Evolutionary conservation across 495 filamentous ascomycete species (phyloP).

Genomic region (Neurospora sp.): DNA sequence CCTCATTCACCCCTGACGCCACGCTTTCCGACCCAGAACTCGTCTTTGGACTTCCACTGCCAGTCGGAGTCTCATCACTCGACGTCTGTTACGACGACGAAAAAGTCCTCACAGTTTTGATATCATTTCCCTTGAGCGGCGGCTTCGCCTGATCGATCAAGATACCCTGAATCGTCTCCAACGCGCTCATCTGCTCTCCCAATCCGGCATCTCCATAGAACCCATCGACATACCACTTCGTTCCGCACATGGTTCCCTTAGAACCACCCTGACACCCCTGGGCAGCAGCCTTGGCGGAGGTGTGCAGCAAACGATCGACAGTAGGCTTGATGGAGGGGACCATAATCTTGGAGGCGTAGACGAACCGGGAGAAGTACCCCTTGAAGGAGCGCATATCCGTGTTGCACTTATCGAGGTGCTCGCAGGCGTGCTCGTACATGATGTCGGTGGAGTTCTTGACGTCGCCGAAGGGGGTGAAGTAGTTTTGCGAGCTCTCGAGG

Average conservation of each 20-base stretch:
- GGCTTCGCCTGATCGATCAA: constrained; percentile 27
- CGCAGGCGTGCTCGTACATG: constrained; percentile 68
- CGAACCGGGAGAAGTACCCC: constrained; percentile 67
- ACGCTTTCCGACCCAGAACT: background rate
- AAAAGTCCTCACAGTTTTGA: constrained; percentile 27
- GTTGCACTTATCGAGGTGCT: constrained; percentile 52
- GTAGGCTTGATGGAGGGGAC: constrained; percentile 42
- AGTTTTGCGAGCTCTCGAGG: constrained; percentile 32
- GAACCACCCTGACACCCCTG: constrained; percentile 50
- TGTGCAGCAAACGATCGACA: constrained; percentile 43
- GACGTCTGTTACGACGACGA: background rate
- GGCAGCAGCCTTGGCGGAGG: constrained; percentile 56
- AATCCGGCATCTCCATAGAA: constrained; percentile 54
- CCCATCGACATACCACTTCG: constrained; percentile 53
- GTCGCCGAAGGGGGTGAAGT: constrained; percentile 32
- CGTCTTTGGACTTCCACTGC: background rate
- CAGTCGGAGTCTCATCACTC: background rate
- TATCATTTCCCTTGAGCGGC: constrained; percentile 33
- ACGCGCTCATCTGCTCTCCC: constrained; percentile 63
- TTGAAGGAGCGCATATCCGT: constrained; percentile 72
- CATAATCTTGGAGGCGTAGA: constrained; percentile 52
- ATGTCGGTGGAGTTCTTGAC: constrained; percentile 39
- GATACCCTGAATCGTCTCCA: constrained; percentile 57
- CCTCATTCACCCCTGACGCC: background rate
- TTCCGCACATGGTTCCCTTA: constrained; percentile 53